Evolutionary conservation across 2,329 filamentous ascomycete genomes (phyloP).

Genomic region (Gaeumannomyces tritici): DNA sequence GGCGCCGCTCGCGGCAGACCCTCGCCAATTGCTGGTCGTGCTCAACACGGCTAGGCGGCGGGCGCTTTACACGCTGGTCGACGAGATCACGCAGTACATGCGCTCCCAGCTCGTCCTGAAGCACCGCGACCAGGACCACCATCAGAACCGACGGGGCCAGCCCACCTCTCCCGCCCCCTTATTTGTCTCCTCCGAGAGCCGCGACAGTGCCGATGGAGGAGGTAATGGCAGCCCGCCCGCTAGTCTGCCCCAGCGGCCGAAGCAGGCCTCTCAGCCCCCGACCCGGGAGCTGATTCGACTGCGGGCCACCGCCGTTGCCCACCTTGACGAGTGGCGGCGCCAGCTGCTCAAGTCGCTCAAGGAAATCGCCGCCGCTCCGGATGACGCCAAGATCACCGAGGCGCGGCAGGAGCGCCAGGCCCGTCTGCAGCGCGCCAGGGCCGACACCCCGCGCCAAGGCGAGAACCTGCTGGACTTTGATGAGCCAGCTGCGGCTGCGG

Average conservation of each 20-base stretch:
- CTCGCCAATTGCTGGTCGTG: constrained; percentile 44
- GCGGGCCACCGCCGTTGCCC: constrained; percentile 46
- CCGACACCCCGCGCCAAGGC: constrained; percentile 23
- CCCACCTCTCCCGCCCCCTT: constrained; percentile 10
- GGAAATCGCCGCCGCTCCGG: constrained; percentile 50
- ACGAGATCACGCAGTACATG: constrained; percentile 45
- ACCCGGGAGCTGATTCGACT: constrained; percentile 24
- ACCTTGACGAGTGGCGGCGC: constrained; percentile 71
- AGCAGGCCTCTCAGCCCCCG: constrained; percentile 8
- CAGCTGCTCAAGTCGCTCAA: constrained; percentile 61
- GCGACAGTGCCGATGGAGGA: constrained; percentile 5
- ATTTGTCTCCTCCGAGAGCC: constrained; percentile 12
- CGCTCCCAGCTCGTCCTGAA: constrained; percentile 36
- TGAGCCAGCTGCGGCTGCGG: constrained; percentile 7
- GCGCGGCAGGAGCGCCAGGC: constrained; percentile 36
- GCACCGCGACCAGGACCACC: constrained; percentile 14
- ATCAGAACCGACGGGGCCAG: constrained; percentile 18
- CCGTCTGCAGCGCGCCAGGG: constrained; percentile 25
- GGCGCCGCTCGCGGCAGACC: constrained; percentile 45
- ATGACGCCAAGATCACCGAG: constrained; percentile 34
- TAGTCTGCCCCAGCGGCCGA: background rate
- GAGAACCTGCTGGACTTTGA: constrained; percentile 33
- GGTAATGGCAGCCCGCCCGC: constrained; percentile 7
- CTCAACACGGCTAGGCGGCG: constrained; percentile 42
- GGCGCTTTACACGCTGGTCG: constrained; percentile 39